Evolutionary conservation across 1,139 yeast genomes (phyloP).

Genomic region (Candida albicans): DNA sequence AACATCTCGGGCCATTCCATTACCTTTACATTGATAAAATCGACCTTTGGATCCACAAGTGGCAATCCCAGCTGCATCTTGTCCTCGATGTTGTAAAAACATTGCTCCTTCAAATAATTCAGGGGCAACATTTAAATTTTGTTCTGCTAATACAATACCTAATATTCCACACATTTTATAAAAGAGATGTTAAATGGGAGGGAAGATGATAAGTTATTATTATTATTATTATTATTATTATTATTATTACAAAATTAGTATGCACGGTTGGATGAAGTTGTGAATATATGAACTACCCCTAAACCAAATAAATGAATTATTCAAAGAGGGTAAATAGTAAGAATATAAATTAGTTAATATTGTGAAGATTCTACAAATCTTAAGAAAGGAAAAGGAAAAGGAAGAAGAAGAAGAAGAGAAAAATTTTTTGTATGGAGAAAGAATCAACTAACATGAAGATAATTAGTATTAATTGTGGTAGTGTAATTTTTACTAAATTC

Average conservation of each 20-base stretch:
- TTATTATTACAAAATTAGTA: too few species aligned
- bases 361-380: conserved; percentile 1
- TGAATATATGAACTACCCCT: not conserved
- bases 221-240: too few species aligned
- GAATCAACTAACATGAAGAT: too few species aligned
- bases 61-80: conserved; percentile 99
- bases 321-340: not conserved
- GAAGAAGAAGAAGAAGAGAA: not conserved
- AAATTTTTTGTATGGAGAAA: too few species aligned
- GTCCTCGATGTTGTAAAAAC: conserved; percentile 96
- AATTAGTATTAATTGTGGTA: too few species aligned
- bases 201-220: not conserved
- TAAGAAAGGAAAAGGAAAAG: conserved; percentile 1
- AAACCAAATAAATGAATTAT: too few species aligned
- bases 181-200: too few species aligned
- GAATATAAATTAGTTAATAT: not conserved
- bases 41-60: conserved; percentile 95
- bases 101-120: conserved; percentile 92
- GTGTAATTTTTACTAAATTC: too few species aligned
- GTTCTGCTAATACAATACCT: conserved; percentile 84
- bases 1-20: conserved; percentile 98
- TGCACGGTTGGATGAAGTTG: too few species aligned
- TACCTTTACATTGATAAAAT: conserved; percentile 95
- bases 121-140: conserved; percentile 71
- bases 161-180: conserved; percentile 88